Conservation (phyloP, 78 protist species). For the Dictyostelium intermedium region DNA sequence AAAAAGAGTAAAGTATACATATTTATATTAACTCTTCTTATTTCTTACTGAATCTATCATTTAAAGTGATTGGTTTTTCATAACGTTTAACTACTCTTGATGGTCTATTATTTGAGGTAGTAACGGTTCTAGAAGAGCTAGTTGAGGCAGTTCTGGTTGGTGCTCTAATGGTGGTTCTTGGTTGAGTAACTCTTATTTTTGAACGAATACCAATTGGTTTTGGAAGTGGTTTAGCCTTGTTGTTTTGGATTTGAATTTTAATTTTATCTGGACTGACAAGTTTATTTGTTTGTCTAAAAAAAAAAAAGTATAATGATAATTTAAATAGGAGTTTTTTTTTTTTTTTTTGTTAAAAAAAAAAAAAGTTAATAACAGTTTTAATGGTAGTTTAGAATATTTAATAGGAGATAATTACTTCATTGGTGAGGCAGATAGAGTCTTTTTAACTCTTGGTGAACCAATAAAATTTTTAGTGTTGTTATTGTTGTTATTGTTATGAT, state of each 20-base stretch:
- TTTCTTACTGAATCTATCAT: constrained; percentile 11
- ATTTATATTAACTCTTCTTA: background rate
- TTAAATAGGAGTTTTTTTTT: no score
- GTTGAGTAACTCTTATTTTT: background rate
- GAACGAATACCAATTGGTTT: background rate
- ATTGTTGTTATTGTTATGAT: background rate
- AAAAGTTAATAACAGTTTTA: background rate
- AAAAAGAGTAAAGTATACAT: background rate
- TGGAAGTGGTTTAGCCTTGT: background rate
- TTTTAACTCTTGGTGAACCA: constrained; percentile 9
- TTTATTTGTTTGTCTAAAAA: background rate
- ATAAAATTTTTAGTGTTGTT: background rate
- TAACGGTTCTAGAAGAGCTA: background rate
- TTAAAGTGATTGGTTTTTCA: constrained; percentile 5
- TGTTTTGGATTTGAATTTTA: constrained; percentile 23
- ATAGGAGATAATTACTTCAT: constrained; percentile 15
- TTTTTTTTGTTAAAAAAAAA: background rate
- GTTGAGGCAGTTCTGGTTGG: background rate
- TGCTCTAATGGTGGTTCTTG: background rate
- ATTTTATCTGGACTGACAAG: background rate
- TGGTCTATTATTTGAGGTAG: background rate
- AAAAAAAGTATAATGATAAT: background rate
- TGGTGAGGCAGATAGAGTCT: background rate
- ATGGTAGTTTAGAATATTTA: no score
- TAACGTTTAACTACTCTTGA: constrained; percentile 3